Conservation (phyloP, 345 rosid genomes). For the Salix exigua region DNA sequence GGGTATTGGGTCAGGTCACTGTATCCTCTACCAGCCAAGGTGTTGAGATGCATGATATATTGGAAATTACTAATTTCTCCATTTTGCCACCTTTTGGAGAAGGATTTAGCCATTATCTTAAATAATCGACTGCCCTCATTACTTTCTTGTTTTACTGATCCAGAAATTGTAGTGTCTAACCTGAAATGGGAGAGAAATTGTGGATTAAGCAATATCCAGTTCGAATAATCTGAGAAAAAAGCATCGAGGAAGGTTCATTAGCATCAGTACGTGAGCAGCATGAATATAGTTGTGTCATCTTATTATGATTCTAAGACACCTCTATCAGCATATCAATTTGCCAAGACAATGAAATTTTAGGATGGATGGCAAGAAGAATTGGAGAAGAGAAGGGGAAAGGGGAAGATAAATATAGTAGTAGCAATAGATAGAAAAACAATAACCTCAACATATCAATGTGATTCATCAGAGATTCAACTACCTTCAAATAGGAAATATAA, state of each 20-base stretch:
- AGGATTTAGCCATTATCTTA: constrained; percentile 88
- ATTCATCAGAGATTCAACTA: not conserved
- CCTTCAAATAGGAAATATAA: not conserved
- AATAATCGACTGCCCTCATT: constrained; percentile 92
- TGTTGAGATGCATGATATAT: constrained; percentile 98
- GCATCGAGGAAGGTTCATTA: not conserved
- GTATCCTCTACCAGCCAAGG: constrained; percentile 98
- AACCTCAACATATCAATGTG: not conserved
- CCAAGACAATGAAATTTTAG: not conserved
- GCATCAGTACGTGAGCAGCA: not conserved
- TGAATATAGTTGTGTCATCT: not conserved
- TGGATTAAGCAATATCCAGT: constrained; percentile 15
- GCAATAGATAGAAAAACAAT: not conserved
- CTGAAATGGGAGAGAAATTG: constrained; percentile 37
- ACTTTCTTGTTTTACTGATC: constrained; percentile 85
- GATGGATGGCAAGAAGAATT: not conserved
- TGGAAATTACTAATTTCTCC: constrained; percentile 99
- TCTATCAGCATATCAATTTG: not conserved
- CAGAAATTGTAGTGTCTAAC: constrained; percentile 97
- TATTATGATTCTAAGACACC: not conserved
- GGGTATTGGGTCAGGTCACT: constrained; percentile 99
- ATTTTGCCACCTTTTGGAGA: constrained; percentile 98
- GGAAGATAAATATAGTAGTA: not conserved
- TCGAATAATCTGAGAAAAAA: constrained; percentile 16
- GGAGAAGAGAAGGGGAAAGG: not conserved